Base-by-base conservation (phyloP, 176 grass and related monocot genomes). In the Ensete glaucum region DNA sequence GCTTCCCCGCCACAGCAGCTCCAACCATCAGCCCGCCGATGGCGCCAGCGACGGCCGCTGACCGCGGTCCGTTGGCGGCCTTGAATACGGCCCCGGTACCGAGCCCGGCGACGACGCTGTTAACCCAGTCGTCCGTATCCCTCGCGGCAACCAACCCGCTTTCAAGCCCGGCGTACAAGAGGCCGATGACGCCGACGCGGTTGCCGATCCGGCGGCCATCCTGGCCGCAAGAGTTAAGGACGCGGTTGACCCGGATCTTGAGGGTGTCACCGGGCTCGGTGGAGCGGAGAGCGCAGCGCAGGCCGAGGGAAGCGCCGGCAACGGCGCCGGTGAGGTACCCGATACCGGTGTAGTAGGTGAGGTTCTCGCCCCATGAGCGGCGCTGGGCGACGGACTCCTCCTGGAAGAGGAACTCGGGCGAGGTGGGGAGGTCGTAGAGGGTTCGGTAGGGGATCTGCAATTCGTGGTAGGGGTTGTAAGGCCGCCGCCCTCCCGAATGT, bases 311-410 rank as follows among this genome's bases (percentile, higher is more conserved):
- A 19, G 69, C 69, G 19, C 69, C 50, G 3, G 69, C 50, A 16
- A 4, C 10, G n/a, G 69, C 48, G 10, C 50, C 69, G n/a, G 69
- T 17, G 10, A 72, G 69, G 69, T 72, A 72, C 10, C 69, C 69
- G 2, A 72, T 53, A 51, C 70, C 70, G 21, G 50, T 72, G n/a
- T 53, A 72, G 51, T 72, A 72, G 70, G 70, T 72, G 70, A 72
- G 70, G 50, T 72, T 72, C 51, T 72, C 70, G n/a, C 70, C 70
- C 70, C 70, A 72, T 51, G 50, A 72, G 50, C 70, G 70, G n/a
- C 70, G 50, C 70, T 72, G 70, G 1, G 50, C 51, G 50, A 26
- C 27, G 50, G 70, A 54, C 51, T 72, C 50, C 20, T 72, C 70
- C 70, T 72, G 51, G 70, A 72, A 72, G 20, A 72, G 70, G 9